Evolutionary conservation across 768 basidiomycete species (phyloP).

Genomic region (Crepidotus variabilis): DNA sequence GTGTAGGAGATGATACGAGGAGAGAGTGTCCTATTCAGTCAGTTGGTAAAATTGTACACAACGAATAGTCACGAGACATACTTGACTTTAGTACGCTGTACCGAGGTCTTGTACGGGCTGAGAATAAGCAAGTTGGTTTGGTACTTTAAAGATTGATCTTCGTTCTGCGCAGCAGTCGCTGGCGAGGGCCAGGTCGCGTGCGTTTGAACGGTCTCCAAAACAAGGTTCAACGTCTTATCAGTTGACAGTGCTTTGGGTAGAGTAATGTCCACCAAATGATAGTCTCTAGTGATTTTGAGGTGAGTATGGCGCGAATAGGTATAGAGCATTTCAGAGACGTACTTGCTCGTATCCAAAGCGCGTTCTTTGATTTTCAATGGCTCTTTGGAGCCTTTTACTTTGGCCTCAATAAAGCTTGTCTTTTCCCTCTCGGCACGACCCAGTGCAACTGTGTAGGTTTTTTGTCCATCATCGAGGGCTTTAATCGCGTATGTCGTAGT

Average conservation of each 20-base stretch:
- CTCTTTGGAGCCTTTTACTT: constrained; percentile 65
- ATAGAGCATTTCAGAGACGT: constrained; percentile 21
- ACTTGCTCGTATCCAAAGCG: constrained; percentile 49
- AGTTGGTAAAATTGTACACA: background rate
- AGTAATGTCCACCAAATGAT: constrained; percentile 55
- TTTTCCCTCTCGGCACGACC: constrained; percentile 55
- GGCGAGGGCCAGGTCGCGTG: constrained; percentile 81
- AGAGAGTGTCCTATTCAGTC: constrained; percentile 52
- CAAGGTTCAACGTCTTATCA: constrained; percentile 67
- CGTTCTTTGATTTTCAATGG: constrained; percentile 50
- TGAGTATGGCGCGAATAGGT: constrained; percentile 3
- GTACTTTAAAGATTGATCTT: constrained; percentile 79
- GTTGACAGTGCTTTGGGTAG: constrained; percentile 57
- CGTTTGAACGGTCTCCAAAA: constrained; percentile 74
- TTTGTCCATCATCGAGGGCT: constrained; percentile 57
- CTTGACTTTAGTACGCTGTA: constrained; percentile 88
- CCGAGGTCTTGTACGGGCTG: constrained; percentile 76
- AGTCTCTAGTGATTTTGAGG: constrained; percentile 27
- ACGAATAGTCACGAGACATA: constrained; percentile 30
- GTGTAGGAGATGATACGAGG: constrained; percentile 73
- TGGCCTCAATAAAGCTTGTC: constrained; percentile 79
- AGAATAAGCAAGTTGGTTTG: constrained; percentile 73
- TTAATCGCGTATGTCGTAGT: constrained; percentile 86
- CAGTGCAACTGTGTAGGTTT: constrained; percentile 66
- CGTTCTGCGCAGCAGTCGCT: constrained; percentile 63